A percentile compares a stretch with the other conserved stretches of the same genome.
Evolutionary conservation across 2,329 filamentous ascomycete species (phyloP).

Genomic region (Ophiocordyceps polyrhachis-furcata): DNA sequence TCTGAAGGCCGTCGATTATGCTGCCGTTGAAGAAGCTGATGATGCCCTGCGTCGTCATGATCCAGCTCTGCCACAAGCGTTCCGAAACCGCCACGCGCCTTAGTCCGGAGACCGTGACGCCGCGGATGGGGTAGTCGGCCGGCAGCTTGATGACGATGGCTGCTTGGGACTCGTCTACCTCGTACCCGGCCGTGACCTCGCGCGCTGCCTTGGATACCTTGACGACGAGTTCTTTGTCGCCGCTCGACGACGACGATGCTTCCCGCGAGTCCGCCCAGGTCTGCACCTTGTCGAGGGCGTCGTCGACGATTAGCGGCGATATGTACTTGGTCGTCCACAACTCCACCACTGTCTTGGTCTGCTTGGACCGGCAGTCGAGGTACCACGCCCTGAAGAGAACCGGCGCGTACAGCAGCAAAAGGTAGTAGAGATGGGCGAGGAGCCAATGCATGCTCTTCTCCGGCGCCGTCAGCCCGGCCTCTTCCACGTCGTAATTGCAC

Average conservation of each 20-base stretch:
- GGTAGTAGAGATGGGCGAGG: slow-evolving; percentile 70
- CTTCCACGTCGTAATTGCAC: slow-evolving; percentile 29
- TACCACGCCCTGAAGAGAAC: slow-evolving; percentile 72
- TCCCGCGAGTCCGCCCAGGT: slow-evolving; percentile 43
- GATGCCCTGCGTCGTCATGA: slow-evolving; percentile 72
- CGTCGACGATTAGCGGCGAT: slow-evolving; percentile 48
- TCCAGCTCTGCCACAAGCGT: slow-evolving; percentile 83
- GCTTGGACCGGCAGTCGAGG: slow-evolving; percentile 59
- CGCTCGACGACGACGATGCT: slow-evolving; percentile 16
- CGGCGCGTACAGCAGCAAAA: slow-evolving; percentile 58
- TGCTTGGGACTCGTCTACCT: slow-evolving; percentile 73
- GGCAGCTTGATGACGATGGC: slow-evolving; percentile 70
- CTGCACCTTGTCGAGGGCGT: slow-evolving; percentile 48
- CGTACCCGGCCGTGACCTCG: slow-evolving; percentile 70
- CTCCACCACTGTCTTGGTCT: slow-evolving; percentile 64
- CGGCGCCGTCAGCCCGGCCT: slow-evolving; percentile 37
- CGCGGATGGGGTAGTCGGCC: slow-evolving; percentile 62
- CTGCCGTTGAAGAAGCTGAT: slow-evolving; percentile 86
- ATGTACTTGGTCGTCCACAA: slow-evolving; percentile 74
- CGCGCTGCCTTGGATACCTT: slow-evolving; percentile 52
- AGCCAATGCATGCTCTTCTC: slow-evolving; percentile 69
- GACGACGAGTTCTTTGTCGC: slow-evolving; percentile 39
- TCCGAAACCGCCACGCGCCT: slow-evolving; percentile 78
- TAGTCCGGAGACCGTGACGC: slow-evolving; percentile 55
- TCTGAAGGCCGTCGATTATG: slow-evolving; percentile 68